Percentiles rank a stretch among this genome's conserved stretches.
Conservation (phyloP, 176 grass and related monocot species). For the Raddia distichophylla region DNA sequence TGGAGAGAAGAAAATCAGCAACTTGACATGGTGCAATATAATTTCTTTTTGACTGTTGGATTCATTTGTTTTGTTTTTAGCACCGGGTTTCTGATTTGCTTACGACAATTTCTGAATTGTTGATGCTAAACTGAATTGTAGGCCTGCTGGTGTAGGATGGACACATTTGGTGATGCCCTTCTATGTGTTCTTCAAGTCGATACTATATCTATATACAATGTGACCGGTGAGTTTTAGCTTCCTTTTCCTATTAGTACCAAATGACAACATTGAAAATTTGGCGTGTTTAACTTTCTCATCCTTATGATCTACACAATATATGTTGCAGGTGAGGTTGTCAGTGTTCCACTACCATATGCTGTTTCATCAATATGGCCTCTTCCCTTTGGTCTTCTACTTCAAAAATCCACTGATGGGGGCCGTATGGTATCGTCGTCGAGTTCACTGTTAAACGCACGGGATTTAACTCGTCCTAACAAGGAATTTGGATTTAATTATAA, state of each 20-base stretch:
- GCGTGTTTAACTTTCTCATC: slow-evolving; percentile 15
- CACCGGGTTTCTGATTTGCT: slow-evolving; percentile 34
- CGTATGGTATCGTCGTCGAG: slow-evolving; percentile 63
- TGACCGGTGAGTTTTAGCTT: slow-evolving; percentile 57
- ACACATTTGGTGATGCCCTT: slow-evolving; percentile 72
- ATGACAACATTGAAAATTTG: slow-evolving; percentile 12
- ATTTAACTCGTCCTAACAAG: slow-evolving; percentile 74
- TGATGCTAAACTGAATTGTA: slow-evolving; percentile 47
- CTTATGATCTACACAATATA: slow-evolving; percentile 21
- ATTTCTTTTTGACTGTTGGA: not conserved
- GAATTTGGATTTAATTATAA: slow-evolving; percentile 72
- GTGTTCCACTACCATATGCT: slow-evolving; percentile 73
- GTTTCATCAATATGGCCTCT: slow-evolving; percentile 91
- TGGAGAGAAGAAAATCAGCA: not conserved
- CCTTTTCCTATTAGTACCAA: slow-evolving; percentile 12
- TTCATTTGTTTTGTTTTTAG: slow-evolving; percentile 5
- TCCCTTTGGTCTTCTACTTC: slow-evolving; percentile 80
- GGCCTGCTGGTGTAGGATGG: slow-evolving; percentile 94
- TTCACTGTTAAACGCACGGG: slow-evolving; percentile 63
- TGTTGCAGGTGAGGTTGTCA: slow-evolving; percentile 77
- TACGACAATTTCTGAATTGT: slow-evolving; percentile 29
- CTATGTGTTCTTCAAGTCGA: slow-evolving; percentile 87
- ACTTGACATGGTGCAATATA: not conserved
- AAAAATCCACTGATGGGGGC: slow-evolving; percentile 77
- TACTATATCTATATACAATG: slow-evolving; percentile 82